Evolutionary conservation across 2,329 filamentous ascomycete species (phyloP).

Genomic region (Chaetomium strumarium): DNA sequence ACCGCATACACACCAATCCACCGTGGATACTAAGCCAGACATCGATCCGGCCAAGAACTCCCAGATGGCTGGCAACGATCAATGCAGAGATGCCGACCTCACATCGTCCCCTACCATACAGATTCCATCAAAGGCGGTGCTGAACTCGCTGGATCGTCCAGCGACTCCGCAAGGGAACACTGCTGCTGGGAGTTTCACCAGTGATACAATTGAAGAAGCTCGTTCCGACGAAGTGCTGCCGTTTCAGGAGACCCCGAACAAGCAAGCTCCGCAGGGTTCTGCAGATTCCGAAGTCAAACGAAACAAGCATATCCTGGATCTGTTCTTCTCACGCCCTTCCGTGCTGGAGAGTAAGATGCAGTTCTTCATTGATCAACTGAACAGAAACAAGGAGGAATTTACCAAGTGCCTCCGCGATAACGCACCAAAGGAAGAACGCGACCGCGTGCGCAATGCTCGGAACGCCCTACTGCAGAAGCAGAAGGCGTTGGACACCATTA

Average conservation of each 20-base stretch:
- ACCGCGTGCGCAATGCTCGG: slow-evolving; percentile 45
- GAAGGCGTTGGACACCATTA: slow-evolving; percentile 37
- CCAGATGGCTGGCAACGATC: neutral
- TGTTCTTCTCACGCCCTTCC: slow-evolving; percentile 32
- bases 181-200: neutral
- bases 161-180: neutral
- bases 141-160: neutral
- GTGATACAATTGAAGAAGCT: neutral
- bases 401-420: slow-evolving; percentile 42
- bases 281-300: slow-evolving; percentile 28
- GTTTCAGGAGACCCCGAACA: neutral
- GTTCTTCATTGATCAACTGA: slow-evolving; percentile 37
- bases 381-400: slow-evolving; percentile 45
- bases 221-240: neutral
- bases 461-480: slow-evolving; percentile 42
- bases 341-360: slow-evolving; percentile 33
- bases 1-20: slow-evolving; percentile 29
- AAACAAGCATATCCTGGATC: slow-evolving; percentile 30
- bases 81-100: slow-evolving; percentile 14
- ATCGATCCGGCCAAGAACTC: neutral
- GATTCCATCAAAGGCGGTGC: neutral
- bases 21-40: neutral
- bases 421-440: slow-evolving; percentile 40
- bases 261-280: slow-evolving; percentile 11
- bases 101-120: neutral